Conservation (phyloP, 768 basidiomycete species). For the Lyophyllum decastes region DNA sequence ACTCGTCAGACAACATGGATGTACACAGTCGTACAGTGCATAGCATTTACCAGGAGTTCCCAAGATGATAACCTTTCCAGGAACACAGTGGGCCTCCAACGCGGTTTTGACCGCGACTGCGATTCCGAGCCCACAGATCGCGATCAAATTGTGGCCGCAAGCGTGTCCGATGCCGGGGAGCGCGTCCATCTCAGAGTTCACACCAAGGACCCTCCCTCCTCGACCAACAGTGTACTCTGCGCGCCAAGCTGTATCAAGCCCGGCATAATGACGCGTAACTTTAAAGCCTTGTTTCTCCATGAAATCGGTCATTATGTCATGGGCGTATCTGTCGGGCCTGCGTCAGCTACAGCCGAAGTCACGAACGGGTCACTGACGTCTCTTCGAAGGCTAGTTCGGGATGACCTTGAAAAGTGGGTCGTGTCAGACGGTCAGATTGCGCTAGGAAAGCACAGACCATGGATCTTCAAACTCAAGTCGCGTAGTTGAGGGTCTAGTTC, state of each 20-base stretch:
- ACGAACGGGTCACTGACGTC: constrained; percentile 39
- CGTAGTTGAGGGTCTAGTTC: constrained; percentile 54
- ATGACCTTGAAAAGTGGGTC: constrained; percentile 45
- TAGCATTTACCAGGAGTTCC: constrained; percentile 78
- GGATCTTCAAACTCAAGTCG: constrained; percentile 68
- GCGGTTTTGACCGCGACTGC: constrained; percentile 75
- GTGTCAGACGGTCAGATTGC: neutral
- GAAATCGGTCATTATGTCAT: constrained; percentile 66
- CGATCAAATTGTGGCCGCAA: constrained; percentile 86
- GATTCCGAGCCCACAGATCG: constrained; percentile 72
- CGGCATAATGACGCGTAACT: constrained; percentile 72
- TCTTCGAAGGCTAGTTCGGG: constrained; percentile 72
- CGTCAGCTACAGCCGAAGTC: constrained; percentile 5
- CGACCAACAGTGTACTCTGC: constrained; percentile 65
- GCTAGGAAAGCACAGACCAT: constrained; percentile 45
- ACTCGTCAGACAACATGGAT: constrained; percentile 12
- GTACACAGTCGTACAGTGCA: neutral
- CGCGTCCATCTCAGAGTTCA: constrained; percentile 83
- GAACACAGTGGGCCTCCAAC: constrained; percentile 57
- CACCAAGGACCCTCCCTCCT: constrained; percentile 67
- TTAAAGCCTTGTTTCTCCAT: constrained; percentile 68
- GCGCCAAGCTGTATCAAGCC: constrained; percentile 75
- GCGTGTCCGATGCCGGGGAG: constrained; percentile 60
- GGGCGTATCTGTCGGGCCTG: constrained; percentile 56
- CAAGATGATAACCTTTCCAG: constrained; percentile 71